A percentile compares a stretch with the other conserved stretches of the same genome.
Evolutionary conservation across 1,284 basidiomycete genomes (phyloP).

Genomic region (Austroboletus niveus): DNA sequence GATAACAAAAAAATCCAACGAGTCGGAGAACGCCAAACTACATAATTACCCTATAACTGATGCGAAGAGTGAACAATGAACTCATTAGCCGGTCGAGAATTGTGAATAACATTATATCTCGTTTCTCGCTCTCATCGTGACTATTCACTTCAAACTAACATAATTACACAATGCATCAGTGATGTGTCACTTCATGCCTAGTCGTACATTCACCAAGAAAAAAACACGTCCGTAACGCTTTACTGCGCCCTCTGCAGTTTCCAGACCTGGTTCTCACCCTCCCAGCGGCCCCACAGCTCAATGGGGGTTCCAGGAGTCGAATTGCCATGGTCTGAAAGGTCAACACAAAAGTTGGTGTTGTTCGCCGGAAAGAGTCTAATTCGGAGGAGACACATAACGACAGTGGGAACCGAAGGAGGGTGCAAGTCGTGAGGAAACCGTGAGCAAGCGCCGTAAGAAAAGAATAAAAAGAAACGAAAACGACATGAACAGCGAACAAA

Average conservation of each 20-base stretch:
- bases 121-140: no score
- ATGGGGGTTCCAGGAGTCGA: conserved; percentile 31
- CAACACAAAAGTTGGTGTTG: conserved; percentile 21
- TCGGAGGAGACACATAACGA: no score
- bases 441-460: background rate
- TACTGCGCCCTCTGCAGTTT: conserved; percentile 30
- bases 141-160: conserved; percentile 9
- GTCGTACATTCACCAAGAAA: conserved; percentile 46
- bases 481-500: background rate
- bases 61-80: no score
- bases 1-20: no score
- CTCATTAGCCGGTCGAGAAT: no score
- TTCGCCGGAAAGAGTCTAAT: conserved; percentile 26
- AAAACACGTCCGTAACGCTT: conserved; percentile 52
- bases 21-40: no score
- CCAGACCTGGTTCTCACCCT: conserved; percentile 36
- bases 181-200: no score
- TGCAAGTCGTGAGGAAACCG: background rate
- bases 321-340: conserved; percentile 37
- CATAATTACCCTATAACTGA: no score
- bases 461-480: no score
- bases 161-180: no score
- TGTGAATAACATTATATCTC: no score
- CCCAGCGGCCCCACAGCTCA: conserved; percentile 35
- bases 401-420: no score